Evolutionary conservation across 139 green algal genomes (phyloP).

Genomic region (Mychonastes homosphaera): DNA sequence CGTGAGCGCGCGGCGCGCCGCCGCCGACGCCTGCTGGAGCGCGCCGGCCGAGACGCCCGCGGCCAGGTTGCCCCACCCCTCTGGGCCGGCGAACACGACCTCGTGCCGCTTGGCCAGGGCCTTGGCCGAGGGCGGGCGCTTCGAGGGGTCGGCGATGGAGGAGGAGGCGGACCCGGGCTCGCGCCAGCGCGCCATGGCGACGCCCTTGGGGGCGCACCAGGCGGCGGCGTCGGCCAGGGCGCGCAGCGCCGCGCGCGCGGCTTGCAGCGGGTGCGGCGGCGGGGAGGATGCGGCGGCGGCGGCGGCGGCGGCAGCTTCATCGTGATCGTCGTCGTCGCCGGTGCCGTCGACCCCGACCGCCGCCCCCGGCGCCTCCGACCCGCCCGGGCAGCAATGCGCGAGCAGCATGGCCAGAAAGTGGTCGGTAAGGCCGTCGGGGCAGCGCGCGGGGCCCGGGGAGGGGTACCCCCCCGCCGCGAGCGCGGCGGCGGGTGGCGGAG

Average conservation of each 20-base stretch:
- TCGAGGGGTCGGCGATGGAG: constrained; percentile 11
- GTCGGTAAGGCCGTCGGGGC: constrained; percentile 37
- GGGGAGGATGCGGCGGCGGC: too few species aligned
- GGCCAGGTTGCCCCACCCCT: constrained; percentile 54
- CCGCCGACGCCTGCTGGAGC: constrained; percentile 26
- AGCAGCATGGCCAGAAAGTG: constrained; percentile 45
- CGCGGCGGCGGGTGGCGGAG: too few species aligned
- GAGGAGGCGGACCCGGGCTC: background rate
- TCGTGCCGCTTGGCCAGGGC: constrained; percentile 11
- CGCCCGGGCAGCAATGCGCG: constrained; percentile 13
- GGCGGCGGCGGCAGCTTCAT: too few species aligned
- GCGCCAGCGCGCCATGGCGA: constrained; percentile 25
- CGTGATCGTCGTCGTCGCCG: constrained; percentile 40
- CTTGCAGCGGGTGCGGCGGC: constrained; percentile 46
- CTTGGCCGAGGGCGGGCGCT: background rate
- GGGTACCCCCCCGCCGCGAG: too few species aligned
- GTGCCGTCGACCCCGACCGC: constrained; percentile 4
- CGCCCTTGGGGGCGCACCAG: constrained; percentile 31
- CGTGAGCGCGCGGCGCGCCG: constrained; percentile 27
- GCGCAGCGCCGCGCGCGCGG: constrained; percentile 38
- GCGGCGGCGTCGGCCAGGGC: constrained; percentile 28
- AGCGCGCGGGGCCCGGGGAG: too few species aligned
- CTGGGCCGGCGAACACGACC: constrained; percentile 49
- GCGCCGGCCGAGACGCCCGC: constrained; percentile 24
- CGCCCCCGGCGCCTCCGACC: background rate